Evolutionary conservation across 2,329 filamentous ascomycete genomes (phyloP).

Genomic region (Fusarium scirpi): DNA sequence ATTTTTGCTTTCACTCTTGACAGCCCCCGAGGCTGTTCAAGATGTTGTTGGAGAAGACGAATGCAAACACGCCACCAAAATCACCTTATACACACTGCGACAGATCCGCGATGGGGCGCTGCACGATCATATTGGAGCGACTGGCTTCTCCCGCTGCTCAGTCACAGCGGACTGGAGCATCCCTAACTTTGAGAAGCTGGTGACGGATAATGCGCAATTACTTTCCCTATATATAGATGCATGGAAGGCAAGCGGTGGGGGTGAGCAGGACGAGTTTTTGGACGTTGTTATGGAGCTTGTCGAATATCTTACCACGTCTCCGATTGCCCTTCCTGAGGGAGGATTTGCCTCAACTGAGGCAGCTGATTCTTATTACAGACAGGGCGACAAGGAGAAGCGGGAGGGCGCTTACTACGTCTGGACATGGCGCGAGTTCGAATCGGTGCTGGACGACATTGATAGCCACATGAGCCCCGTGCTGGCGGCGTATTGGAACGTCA

Average conservation of each 20-base stretch:
- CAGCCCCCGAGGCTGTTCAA: constrained; percentile 77
- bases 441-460: constrained; percentile 67
- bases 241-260: constrained; percentile 69
- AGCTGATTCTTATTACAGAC: constrained; percentile 82
- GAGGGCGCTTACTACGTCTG: constrained; percentile 97
- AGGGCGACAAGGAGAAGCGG: constrained; percentile 82
- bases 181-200: constrained; percentile 97
- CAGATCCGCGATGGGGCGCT: constrained; percentile 73
- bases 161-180: constrained; percentile 93
- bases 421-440: constrained; percentile 88
- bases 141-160: constrained; percentile 78
- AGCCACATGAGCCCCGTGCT: constrained; percentile 76
- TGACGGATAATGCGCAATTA: constrained; percentile 91
- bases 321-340: constrained; percentile 75
- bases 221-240: constrained; percentile 87
- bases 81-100: constrained; percentile 84
- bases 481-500: constrained; percentile 86
- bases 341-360: constrained; percentile 91
- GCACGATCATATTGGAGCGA: constrained; percentile 66
- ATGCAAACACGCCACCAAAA: constrained; percentile 77
- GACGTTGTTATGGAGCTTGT: constrained; percentile 84
- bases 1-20: constrained; percentile 81
- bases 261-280: constrained; percentile 76
- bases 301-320: constrained; percentile 82
- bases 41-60: constrained; percentile 91